Conservation (phyloP, 768 basidiomycete genomes). For the Kwoniella bestiolae region DNA sequence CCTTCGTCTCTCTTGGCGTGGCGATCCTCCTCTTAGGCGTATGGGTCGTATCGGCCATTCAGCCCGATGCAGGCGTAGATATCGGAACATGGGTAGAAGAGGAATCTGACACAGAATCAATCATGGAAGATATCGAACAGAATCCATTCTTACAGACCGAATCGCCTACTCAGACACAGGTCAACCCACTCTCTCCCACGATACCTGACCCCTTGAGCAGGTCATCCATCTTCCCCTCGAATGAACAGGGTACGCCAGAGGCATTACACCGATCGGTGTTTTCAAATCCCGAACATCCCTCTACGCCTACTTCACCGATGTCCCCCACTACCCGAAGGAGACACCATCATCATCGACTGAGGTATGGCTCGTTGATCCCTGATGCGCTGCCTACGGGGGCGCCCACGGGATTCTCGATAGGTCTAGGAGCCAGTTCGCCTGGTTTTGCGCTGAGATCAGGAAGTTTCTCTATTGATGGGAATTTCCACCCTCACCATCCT, state of each 20-base stretch:
- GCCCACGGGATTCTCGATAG: slow-evolving; percentile 56
- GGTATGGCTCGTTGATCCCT: slow-evolving; percentile 54
- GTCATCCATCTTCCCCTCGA: background rate
- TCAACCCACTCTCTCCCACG: slow-evolving; percentile 11
- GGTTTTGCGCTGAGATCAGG: slow-evolving; percentile 53
- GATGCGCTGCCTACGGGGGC: slow-evolving; percentile 47
- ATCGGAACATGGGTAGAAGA: slow-evolving; percentile 58
- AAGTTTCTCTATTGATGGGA: slow-evolving; percentile 19
- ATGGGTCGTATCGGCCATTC: slow-evolving; percentile 77
- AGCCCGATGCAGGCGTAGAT: slow-evolving; percentile 61
- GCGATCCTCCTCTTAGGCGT: slow-evolving; percentile 79
- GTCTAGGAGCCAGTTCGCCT: slow-evolving; percentile 56
- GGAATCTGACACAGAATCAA: slow-evolving; percentile 18
- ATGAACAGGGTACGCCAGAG: background rate
- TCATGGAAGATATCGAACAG: background rate
- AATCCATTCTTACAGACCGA: background rate
- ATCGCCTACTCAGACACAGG: background rate
- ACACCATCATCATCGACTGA: slow-evolving; percentile 28
- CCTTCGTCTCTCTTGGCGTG: slow-evolving; percentile 76
- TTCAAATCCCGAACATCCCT: slow-evolving; percentile 10
- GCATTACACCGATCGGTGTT: slow-evolving; percentile 14
- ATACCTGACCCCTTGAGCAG: background rate
- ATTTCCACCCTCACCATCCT: slow-evolving; percentile 19
- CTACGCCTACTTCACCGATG: slow-evolving; percentile 30
- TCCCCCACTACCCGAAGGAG: slow-evolving; percentile 7